Evolutionary conservation across 768 basidiomycete genomes (phyloP).

Genomic region (Cantharellus anzutake): DNA sequence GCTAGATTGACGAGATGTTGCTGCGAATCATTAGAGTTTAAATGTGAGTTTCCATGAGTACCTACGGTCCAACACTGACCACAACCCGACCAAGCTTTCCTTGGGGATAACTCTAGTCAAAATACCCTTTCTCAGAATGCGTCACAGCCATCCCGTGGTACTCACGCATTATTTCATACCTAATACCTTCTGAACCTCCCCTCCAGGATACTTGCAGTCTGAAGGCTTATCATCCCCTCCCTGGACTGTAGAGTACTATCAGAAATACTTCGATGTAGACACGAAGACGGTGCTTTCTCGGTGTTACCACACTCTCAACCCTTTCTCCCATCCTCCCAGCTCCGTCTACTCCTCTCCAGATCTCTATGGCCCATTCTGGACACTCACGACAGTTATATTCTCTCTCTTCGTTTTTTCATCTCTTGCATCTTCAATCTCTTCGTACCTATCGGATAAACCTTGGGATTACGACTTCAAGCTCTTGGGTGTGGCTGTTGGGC

Average conservation of each 20-base stretch:
- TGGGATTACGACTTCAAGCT: constrained; percentile 77
- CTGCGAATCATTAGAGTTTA: neutral
- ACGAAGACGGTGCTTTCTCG: constrained; percentile 53
- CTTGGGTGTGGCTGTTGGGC: constrained; percentile 58
- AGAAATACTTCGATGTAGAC: constrained; percentile 77
- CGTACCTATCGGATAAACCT: constrained; percentile 52
- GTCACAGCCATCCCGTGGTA: neutral
- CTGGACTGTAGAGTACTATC: constrained; percentile 59
- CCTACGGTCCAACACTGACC: neutral
- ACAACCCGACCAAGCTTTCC: neutral
- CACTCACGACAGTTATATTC: constrained; percentile 86
- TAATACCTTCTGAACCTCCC: neutral
- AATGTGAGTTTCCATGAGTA: neutral
- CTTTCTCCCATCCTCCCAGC: constrained; percentile 39
- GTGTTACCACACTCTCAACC: constrained; percentile 63
- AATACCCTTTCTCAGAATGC: neutral
- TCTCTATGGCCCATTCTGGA: constrained; percentile 93
- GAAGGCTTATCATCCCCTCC: constrained; percentile 29
- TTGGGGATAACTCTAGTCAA: neutral
- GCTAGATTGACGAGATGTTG: neutral
- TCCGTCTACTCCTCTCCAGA: constrained; percentile 33
- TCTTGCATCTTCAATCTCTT: constrained; percentile 68
- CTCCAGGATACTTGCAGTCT: neutral
- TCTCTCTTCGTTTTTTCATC: constrained; percentile 86
- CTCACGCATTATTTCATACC: neutral